These are phyloP conservation scores for Mycena rebaudengoi DNA, from an alignment of 768 basidiomycete species.

Conservation along the genomic window DNA sequence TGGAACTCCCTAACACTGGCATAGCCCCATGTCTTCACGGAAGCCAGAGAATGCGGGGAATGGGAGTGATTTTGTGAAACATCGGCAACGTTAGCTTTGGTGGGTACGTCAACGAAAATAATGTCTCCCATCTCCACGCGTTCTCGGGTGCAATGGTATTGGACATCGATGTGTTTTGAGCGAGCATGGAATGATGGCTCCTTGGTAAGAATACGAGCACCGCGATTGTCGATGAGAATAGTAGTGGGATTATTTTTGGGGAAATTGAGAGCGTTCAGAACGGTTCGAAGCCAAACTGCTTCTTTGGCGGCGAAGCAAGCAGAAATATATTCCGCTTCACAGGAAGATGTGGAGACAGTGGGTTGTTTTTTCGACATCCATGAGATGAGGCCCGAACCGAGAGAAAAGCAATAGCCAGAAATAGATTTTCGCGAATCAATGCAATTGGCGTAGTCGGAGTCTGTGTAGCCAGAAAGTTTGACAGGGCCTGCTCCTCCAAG, in stretches of 20 bases:
- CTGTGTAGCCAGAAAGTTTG: constrained; percentile 6
- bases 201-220: constrained; percentile 41
- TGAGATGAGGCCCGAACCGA: constrained; percentile 34
- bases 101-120: constrained; percentile 38
- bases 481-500: neutral
- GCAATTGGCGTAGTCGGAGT: constrained; percentile 38
- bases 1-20: constrained; percentile 9
- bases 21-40: constrained; percentile 27
- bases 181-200: constrained; percentile 46
- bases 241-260: constrained; percentile 6
- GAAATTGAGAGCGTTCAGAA: constrained; percentile 31
- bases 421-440: constrained; percentile 30
- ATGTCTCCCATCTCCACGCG: constrained; percentile 36
- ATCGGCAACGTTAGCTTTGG: constrained; percentile 47
- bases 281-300: constrained; percentile 34
- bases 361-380: constrained; percentile 46
- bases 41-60: constrained; percentile 23
- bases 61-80: constrained; percentile 50
- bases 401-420: constrained; percentile 32
- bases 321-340: constrained; percentile 57
- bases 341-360: constrained; percentile 38
- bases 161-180: constrained; percentile 53
- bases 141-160: constrained; percentile 50
- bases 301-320: constrained; percentile 36
- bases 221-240: constrained; percentile 45